Conservation (phyloP, 345 rosid species). For the Aquilaria yunnanensis region DNA sequence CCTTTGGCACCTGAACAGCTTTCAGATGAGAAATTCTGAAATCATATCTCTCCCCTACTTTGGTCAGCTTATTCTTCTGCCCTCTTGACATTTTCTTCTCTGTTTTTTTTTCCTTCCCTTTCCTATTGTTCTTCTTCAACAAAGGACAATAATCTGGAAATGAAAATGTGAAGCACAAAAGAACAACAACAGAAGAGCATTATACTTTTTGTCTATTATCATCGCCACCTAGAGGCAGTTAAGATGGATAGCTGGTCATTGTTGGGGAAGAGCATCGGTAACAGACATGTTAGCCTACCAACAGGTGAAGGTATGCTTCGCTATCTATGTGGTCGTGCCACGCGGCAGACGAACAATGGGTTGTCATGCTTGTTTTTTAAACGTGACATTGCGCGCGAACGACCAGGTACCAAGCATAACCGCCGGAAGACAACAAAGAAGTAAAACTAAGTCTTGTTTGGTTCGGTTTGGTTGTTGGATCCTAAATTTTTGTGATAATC, state of each 20-base stretch:
- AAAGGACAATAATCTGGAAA: background rate
- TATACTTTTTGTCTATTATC: background rate
- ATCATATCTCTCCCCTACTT: slow-evolving; percentile 39
- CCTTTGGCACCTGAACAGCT: slow-evolving; percentile 52
- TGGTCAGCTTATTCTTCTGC: slow-evolving; percentile 29
- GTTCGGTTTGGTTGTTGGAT: too few species aligned
- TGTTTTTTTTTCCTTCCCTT: background rate
- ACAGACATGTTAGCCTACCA: background rate
- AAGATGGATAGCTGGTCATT: slow-evolving; percentile 12
- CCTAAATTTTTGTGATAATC: too few species aligned
- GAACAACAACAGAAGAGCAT: slow-evolving; percentile 1
- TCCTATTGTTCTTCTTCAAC: background rate
- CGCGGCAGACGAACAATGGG: too few species aligned
- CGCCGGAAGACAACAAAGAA: too few species aligned
- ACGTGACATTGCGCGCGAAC: too few species aligned
- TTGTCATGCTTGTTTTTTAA: too few species aligned
- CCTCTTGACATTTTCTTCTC: slow-evolving; percentile 35
- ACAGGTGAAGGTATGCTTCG: too few species aligned
- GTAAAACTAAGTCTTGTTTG: too few species aligned
- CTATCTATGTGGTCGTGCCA: too few species aligned
- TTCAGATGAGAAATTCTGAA: slow-evolving; percentile 45
- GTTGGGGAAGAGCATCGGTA: slow-evolving; percentile 4
- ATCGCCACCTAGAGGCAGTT: slow-evolving; percentile 3
- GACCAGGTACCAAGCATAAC: too few species aligned
- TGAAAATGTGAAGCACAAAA: background rate